phyloP scores from a whole-genome alignment of 2,329 filamentous ascomycete species.

The Ophiostoma sp. region DNA sequence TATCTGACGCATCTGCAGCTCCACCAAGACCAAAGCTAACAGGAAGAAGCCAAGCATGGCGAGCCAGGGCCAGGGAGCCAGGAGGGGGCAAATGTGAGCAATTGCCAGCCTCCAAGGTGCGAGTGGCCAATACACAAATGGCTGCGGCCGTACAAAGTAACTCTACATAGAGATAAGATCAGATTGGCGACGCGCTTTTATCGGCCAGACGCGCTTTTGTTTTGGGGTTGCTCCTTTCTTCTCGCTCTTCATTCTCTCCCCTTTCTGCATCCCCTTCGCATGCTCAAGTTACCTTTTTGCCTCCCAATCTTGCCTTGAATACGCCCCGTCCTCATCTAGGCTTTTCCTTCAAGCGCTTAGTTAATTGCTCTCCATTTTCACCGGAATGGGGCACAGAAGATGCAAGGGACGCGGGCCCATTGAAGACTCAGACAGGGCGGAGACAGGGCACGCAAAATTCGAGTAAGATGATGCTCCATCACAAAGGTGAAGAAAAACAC shows the following conservation, averaged over 20 bases:
- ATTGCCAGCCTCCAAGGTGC: neutral
- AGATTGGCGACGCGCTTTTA: conserved; percentile 20
- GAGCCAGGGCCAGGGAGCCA: neutral
- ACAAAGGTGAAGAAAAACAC: neutral
- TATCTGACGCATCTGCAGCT: neutral
- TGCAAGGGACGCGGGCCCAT: neutral
- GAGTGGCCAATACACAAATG: neutral
- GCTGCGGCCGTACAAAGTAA: neutral
- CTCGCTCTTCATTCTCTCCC: neutral
- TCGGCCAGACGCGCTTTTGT: neutral
- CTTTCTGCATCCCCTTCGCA: neutral
- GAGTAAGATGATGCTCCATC: conserved; percentile 14
- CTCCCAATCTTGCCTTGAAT: neutral
- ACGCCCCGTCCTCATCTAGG: neutral
- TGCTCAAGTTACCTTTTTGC: neutral
- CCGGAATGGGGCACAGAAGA: too few relatives aligned
- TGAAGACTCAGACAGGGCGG: neutral
- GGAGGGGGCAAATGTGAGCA: conserved; percentile 3
- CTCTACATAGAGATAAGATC: conserved; percentile 22
- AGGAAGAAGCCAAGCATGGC: neutral
- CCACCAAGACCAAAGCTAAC: neutral
- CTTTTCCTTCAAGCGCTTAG: neutral
- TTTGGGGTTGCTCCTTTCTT: neutral
- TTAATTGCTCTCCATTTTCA: neutral
- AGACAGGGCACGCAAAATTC: neutral